Base-by-base conservation (phyloP, 2,329 filamentous ascomycete species). In the Cladosporium sp. region DNA sequence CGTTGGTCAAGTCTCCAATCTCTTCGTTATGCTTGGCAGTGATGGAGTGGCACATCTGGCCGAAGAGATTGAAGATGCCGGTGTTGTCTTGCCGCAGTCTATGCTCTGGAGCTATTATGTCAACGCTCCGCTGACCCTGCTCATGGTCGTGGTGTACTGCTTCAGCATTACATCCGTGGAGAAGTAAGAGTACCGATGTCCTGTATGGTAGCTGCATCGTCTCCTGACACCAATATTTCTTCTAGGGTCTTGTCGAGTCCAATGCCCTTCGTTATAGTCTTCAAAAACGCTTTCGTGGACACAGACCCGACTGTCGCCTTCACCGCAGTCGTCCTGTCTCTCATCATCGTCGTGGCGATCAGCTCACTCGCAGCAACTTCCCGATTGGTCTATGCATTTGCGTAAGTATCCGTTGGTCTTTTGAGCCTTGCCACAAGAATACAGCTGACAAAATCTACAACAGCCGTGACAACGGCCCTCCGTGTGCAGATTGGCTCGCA, bases 21-120 rank as follows among this genome's bases (percentile, higher is more conserved):
- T 77, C 11, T 74, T 60, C 24, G 59, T 61, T 15, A 57, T 62
- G 49, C 47, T 75, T 2, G 73, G 72, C 1, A 72, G 69, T 10
- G 74, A 75, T 59, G 69, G 67, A 21, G 71, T 73, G 2, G 72
- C 74, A 6, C 75, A 77, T 55, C 75, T 77, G n/a, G 70, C 74
- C 7, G 76, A 77, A 60, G 74, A 76, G 58, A 69, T 70, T 2
- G 59, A 70, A 51, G 69, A 76, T 59, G 73, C 74, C 44, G 64
- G 61, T 2, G 52, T 73, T 14, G 71, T 69, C 18, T 68, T 77
- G 12, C 75, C 75, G 12, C 71, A 71, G 47, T 67, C 66, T 21
- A 76, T 76, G 70, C 66, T 71, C 54, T 74, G 73, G 68, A 70
- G 68, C 5, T 76, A 74, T 62, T 61, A 69, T 21, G 67, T 69